phyloP scores from a whole-genome alignment of 1,139 yeast genomes.

The Geotrichum cucujoidarum region DNA sequence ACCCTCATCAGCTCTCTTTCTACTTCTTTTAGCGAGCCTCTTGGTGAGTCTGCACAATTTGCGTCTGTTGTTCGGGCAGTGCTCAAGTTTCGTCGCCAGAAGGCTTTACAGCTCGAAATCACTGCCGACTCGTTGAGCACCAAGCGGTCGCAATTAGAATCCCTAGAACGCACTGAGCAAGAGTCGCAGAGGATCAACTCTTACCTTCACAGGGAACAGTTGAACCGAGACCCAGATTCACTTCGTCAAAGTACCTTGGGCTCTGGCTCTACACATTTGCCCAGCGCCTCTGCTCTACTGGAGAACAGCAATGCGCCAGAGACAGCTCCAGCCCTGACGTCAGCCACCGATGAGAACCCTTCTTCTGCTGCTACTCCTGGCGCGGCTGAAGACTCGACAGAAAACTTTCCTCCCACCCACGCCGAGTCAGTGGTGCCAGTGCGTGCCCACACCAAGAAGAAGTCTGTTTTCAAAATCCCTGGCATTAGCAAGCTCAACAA shows the following conservation, averaged over 20 bases:
- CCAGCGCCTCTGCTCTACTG: neutral
- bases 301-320: neutral
- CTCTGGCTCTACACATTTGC: neutral
- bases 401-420: conserved; percentile 29
- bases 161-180: conserved; percentile 40
- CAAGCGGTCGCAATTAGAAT: conserved; percentile 35
- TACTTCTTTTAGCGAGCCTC: conserved; percentile 73
- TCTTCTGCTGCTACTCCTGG: neutral
- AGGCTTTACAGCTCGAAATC: conserved; percentile 61
- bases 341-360: conserved; percentile 1
- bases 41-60: conserved; percentile 76
- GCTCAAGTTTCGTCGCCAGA: conserved; percentile 65
- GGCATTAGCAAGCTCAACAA: conserved; percentile 51
- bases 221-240: neutral
- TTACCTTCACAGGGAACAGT: conserved; percentile 28
- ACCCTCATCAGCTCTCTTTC: conserved; percentile 64
- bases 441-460: conserved; percentile 28
- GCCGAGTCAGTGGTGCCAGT: conserved; percentile 25
- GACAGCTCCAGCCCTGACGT: neutral
- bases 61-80: conserved; percentile 63
- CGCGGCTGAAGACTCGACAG: conserved; percentile 4
- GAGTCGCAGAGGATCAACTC: conserved; percentile 41
- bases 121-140: conserved; percentile 52
- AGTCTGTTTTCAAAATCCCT: conserved; percentile 42
- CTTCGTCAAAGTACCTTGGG: conserved; percentile 1